A percentile compares a stretch with the other conserved stretches of the same genome.
phyloP scores from a whole-genome alignment of 2,329 filamentous ascomycete species.

The Penicillium thymicola region DNA sequence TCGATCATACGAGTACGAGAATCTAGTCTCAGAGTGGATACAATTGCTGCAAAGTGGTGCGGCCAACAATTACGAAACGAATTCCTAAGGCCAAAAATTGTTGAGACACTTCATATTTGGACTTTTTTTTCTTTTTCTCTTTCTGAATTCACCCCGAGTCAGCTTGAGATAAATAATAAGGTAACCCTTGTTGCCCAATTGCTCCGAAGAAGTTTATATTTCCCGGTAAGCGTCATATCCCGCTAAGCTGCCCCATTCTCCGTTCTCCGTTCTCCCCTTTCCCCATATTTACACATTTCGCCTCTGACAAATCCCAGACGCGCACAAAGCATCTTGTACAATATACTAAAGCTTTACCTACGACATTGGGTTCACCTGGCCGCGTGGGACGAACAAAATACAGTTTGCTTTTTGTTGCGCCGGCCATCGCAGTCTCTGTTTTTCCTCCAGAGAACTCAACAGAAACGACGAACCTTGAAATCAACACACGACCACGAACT shows the following conservation, averaged over 20 bases:
- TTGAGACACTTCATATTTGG: background rate
- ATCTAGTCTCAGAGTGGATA: slow-evolving; percentile 1
- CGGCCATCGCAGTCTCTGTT: slow-evolving; percentile 9
- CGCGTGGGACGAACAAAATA: background rate
- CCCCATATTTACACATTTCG: background rate
- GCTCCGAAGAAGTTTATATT: background rate
- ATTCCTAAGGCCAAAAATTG: slow-evolving; percentile 6
- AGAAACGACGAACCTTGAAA: background rate
- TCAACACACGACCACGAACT: background rate
- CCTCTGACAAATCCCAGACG: background rate
- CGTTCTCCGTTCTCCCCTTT: background rate
- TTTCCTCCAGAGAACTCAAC: background rate
- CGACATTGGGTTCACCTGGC: background rate
- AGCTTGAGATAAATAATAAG: background rate
- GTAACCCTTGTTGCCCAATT: background rate
- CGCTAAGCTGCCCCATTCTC: background rate
- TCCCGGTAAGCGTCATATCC: background rate
- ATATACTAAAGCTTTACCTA: background rate
- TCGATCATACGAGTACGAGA: background rate
- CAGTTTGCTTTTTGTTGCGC: background rate
- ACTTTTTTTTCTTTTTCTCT: background rate
- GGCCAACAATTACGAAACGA: slow-evolving; percentile 1
- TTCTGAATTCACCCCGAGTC: background rate
- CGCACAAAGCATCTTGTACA: background rate
- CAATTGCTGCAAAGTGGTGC: background rate